These are phyloP conservation scores for Aspergillus steynii DNA, from an alignment of 495 filamentous ascomycete species.

Conservation along the genomic window DNA sequence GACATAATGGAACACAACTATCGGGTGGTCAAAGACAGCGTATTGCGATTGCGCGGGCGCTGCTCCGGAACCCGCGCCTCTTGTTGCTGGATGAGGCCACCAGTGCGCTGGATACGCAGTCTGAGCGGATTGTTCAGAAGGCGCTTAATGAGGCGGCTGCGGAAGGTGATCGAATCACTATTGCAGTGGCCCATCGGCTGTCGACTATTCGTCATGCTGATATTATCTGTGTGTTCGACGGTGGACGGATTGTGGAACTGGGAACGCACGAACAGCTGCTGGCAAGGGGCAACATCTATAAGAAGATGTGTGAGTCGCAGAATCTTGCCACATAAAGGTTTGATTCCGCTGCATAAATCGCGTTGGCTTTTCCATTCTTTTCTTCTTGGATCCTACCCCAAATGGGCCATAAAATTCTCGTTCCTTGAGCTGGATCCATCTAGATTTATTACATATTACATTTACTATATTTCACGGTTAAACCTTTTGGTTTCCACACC, in stretches of 20 bases:
- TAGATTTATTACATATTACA: too few relatives aligned
- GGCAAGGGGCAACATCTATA: slow-evolving; percentile 4
- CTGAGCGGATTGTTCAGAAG: slow-evolving; percentile 38
- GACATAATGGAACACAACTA: slow-evolving; percentile 21
- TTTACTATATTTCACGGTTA: too few relatives aligned
- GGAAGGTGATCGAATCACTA: slow-evolving; percentile 31
- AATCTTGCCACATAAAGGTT: background rate
- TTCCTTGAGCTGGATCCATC: too few relatives aligned
- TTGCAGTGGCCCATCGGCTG: slow-evolving; percentile 39
- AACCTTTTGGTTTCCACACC: too few relatives aligned
- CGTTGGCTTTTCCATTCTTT: too few relatives aligned
- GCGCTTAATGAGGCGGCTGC: slow-evolving; percentile 38
- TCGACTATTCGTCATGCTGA: slow-evolving; percentile 8
- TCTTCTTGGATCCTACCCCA: too few relatives aligned
- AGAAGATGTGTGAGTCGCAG: slow-evolving; percentile 10
- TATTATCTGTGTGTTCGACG: slow-evolving; percentile 11
- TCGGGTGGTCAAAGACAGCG: slow-evolving; percentile 52
- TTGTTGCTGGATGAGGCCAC: slow-evolving; percentile 62
- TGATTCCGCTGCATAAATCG: too few relatives aligned
- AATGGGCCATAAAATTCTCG: too few relatives aligned
- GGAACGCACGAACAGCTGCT: slow-evolving; percentile 3
- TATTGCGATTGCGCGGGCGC: slow-evolving; percentile 51
- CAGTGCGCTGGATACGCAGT: slow-evolving; percentile 55
- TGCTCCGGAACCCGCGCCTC: slow-evolving; percentile 44
- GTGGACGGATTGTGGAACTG: slow-evolving; percentile 7